Percentiles rank a stretch among this genome's conserved stretches.
phyloP scores from a whole-genome alignment of 352 stramenopile species.

The Phytophthora pisi region DNA sequence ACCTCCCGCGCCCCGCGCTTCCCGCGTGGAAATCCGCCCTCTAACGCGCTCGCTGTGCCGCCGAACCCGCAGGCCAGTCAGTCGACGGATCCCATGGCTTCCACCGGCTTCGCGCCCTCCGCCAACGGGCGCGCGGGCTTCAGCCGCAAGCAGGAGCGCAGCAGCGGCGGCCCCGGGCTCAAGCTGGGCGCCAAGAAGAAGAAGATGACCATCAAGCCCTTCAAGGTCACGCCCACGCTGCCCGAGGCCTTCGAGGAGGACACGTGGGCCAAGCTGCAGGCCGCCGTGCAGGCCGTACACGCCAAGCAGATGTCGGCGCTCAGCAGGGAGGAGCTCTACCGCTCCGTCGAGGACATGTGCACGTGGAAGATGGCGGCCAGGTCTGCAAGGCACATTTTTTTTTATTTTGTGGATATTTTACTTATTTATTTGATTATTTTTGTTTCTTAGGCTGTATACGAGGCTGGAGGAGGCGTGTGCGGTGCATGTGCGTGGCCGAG shows the following conservation, averaged over 20 bases:
- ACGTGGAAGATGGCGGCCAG: constrained; percentile 92
- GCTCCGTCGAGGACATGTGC: constrained; percentile 90
- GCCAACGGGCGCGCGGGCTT: constrained; percentile 32
- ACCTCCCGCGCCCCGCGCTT: background rate
- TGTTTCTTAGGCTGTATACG: constrained; percentile 54
- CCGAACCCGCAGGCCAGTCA: background rate
- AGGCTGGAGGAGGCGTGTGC: constrained; percentile 76
- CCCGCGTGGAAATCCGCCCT: background rate
- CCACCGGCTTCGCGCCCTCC: constrained; percentile 29
- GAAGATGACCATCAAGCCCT: constrained; percentile 89
- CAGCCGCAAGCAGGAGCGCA: constrained; percentile 40
- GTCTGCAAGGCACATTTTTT: constrained; percentile 12
- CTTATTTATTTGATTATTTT: background rate
- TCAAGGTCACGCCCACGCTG: constrained; percentile 79
- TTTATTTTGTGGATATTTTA: background rate
- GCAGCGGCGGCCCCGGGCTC: constrained; percentile 16
- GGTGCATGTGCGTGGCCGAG: constrained; percentile 56
- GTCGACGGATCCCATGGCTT: constrained; percentile 29
- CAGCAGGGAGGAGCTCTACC: constrained; percentile 85
- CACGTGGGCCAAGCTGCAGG: constrained; percentile 77
- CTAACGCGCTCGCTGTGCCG: constrained; percentile 1
- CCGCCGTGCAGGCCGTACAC: constrained; percentile 70
- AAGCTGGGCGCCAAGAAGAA: constrained; percentile 54
- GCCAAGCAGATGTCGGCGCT: constrained; percentile 67
- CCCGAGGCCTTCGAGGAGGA: constrained; percentile 77